Conservation (phyloP, 2,329 filamentous ascomycete species). For the Arthrinium phaeospermum region DNA sequence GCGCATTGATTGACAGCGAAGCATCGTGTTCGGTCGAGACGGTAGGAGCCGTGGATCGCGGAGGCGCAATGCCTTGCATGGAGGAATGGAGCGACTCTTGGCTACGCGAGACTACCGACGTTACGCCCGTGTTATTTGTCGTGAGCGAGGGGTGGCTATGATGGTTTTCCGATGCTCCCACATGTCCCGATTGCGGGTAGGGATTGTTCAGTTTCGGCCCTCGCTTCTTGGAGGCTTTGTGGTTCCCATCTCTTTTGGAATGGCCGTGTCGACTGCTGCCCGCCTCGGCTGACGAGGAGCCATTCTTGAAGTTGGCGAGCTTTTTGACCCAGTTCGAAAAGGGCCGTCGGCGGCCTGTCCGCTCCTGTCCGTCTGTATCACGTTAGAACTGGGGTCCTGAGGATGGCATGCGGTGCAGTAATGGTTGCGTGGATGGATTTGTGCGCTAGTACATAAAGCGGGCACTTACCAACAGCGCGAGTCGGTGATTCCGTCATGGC, state of each 20-base stretch:
- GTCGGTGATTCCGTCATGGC: conserved; percentile 37
- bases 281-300: conserved; percentile 66
- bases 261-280: conserved; percentile 45
- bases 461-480: conserved; percentile 33
- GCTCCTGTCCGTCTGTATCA: conserved; percentile 65
- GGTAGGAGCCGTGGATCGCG: conserved; percentile 77
- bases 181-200: conserved; percentile 81
- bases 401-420: background rate
- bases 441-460: conserved; percentile 19
- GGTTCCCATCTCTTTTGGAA: conserved; percentile 46
- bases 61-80: conserved; percentile 60
- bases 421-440: background rate
- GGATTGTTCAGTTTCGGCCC: conserved; percentile 79
- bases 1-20: conserved; percentile 73
- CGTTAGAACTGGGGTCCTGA: conserved; percentile 27
- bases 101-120: conserved; percentile 60
- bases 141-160: conserved; percentile 61
- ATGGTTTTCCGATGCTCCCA: conserved; percentile 44
- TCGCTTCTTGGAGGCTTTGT: conserved; percentile 61
- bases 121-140: conserved; percentile 57
- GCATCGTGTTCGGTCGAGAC: conserved; percentile 84
- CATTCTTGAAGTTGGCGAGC: conserved; percentile 80
- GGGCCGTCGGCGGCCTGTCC: conserved; percentile 74
- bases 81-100: conserved; percentile 67
- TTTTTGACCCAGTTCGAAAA: conserved; percentile 96